Evolutionary conservation across 23 red algal genomes (phyloP).

Genomic region (Gracilaria gracilis): DNA sequence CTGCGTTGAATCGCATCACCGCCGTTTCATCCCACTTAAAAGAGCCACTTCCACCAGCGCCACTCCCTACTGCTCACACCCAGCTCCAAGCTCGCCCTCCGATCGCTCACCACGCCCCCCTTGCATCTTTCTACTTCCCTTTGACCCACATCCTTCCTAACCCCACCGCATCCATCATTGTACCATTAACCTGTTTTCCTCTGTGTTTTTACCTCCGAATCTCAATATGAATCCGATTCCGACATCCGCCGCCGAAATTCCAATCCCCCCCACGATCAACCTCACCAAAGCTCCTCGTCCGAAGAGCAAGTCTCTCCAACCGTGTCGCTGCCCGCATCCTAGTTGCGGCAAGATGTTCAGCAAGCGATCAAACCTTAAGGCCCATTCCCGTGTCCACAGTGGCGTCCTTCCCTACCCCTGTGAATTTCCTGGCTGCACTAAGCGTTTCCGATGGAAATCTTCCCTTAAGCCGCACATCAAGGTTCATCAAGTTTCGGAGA

Average conservation of each 20-base stretch:
- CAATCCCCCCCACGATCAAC: neutral
- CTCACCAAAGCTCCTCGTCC: constrained; percentile 20
- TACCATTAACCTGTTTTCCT: neutral
- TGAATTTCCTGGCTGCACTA: constrained; percentile 55
- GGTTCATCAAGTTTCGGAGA: constrained; percentile 22
- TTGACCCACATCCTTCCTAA: neutral
- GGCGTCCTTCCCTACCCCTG: constrained; percentile 70
- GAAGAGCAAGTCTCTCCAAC: constrained; percentile 68
- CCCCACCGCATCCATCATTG: neutral
- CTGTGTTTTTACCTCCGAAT: neutral
- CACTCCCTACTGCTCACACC: neutral
- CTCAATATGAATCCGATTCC: neutral
- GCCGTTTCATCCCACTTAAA: neutral
- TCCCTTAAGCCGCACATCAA: constrained; percentile 70
- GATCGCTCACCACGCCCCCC: neutral
- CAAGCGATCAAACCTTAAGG: constrained; percentile 79
- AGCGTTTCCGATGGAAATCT: constrained; percentile 80
- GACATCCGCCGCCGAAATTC: neutral
- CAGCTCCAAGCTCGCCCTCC: neutral
- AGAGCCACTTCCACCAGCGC: neutral
- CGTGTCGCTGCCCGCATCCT: constrained; percentile 49
- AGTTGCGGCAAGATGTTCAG: constrained; percentile 74
- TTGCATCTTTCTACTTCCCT: neutral
- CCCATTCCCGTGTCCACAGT: constrained; percentile 73
- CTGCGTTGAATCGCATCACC: neutral